Base-by-base conservation (phyloP, 768 basidiomycete species). In the Naganishia randhawae region DNA sequence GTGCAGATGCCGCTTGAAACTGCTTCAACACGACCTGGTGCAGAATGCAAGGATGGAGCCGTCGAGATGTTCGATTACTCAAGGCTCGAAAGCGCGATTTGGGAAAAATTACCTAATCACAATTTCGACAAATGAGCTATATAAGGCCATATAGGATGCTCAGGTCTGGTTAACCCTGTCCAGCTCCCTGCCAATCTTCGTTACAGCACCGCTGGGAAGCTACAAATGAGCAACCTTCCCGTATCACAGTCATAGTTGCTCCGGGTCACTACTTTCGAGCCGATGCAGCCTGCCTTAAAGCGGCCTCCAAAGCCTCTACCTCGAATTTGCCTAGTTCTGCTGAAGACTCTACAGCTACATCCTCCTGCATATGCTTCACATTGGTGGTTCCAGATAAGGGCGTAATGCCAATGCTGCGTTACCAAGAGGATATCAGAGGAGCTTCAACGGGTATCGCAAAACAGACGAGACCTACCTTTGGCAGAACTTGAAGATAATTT, bases 351-450 rank as follows among this genome's bases (percentile, higher is more conserved):
- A 74, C 72, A n/a, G 66, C 74, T 22, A 89, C 79, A 66, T 86
- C 88, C 68, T 90, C 85, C 41, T 81, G 78, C 86, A 90, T 90
- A 71, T 91, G 89, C 27, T 80, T 67, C 67, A 86, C 83, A 66
- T 83, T 83, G 0, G 85, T 88, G 13, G 90, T 91, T 2, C 91
- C 91, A 35, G 88, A 87, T 48, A 93, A 79, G 0, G 91, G 90
- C 0, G 84, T 85, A 69, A 92, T 84, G 2, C 85, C 86, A 67
- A 85, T 83, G 29, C 83, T 75, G 74, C 11, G 22, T 25, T 16
- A 48, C 16, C 42, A 63, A 14, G 48, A 14, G 29, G 39, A 27
- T n/a, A 14, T 66, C 0, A 32, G 13, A 10, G 10, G 22, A n/a
- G 8, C 17, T 13, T 33, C 41, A n/a, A 50, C 25, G 6, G 27